These are phyloP conservation scores for Stephanodiscus triporus DNA, from an alignment of 108 stramenopile species.

Conservation along the genomic window DNA sequence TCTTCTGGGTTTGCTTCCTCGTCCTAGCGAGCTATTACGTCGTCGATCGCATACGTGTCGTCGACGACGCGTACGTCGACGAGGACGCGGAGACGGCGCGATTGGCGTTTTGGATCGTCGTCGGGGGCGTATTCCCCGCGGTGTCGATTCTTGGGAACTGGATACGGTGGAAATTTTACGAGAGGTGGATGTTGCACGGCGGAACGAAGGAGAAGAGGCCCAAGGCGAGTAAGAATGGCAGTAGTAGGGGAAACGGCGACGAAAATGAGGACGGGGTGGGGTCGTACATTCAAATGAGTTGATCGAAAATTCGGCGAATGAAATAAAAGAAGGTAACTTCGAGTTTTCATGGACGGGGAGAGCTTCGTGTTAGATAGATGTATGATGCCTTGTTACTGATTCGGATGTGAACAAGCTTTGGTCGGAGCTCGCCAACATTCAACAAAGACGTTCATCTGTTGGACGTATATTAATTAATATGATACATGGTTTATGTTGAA, in stretches of 20 bases:
- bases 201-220: slow-evolving; percentile 22
- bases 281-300: slow-evolving; percentile 42
- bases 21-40: slow-evolving; percentile 47
- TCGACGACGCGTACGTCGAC: slow-evolving; percentile 43
- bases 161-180: slow-evolving; percentile 57
- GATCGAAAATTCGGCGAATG: neutral
- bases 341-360: too few relatives aligned
- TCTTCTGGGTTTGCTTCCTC: slow-evolving; percentile 60
- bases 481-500: too few relatives aligned
- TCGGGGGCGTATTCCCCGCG: slow-evolving; percentile 38
- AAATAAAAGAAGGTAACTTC: too few relatives aligned
- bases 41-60: slow-evolving; percentile 43
- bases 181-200: slow-evolving; percentile 66
- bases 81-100: slow-evolving; percentile 40
- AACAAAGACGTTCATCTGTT: too few relatives aligned
- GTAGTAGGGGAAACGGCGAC: neutral
- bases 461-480: too few relatives aligned
- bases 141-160: slow-evolving; percentile 51
- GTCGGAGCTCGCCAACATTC: too few relatives aligned
- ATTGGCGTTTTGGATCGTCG: slow-evolving; percentile 28
- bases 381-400: too few relatives aligned
- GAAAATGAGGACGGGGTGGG: slow-evolving; percentile 19
- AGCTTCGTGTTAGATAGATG: too few relatives aligned
- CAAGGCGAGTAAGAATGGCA: neutral
- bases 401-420: too few relatives aligned